phyloP scores from a whole-genome alignment of 2,329 filamentous ascomycete species.

The Diaporthe vaccinii region DNA sequence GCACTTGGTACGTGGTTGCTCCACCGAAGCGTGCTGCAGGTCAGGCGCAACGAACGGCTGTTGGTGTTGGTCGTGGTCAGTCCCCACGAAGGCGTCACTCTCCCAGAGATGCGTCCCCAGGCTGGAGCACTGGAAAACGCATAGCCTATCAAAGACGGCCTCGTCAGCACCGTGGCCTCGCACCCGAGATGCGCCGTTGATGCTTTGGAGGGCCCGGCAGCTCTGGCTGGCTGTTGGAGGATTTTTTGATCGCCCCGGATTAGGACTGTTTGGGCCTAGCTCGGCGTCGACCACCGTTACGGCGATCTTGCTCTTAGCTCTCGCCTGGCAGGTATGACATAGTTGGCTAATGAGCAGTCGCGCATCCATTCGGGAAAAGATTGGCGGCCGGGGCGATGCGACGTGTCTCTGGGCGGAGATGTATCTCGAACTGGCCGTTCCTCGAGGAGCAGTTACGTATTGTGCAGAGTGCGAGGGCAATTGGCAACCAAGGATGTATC shows the following conservation, averaged over 20 bases:
- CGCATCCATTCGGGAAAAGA: constrained; percentile 12
- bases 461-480: neutral
- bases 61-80: constrained; percentile 15
- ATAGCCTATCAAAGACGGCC: constrained; percentile 6
- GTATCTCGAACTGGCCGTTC: constrained; percentile 27
- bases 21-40: constrained; percentile 35
- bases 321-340: constrained; percentile 38
- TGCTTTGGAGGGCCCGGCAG: neutral
- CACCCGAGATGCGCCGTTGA: constrained; percentile 24
- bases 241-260: constrained; percentile 19
- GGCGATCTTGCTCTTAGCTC: constrained; percentile 29
- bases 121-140: neutral
- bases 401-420: constrained; percentile 31
- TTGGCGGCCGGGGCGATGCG: constrained; percentile 23
- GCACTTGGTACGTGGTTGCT: constrained; percentile 39
- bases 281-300: constrained; percentile 7
- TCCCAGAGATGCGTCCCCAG: neutral
- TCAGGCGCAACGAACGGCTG: constrained; percentile 25
- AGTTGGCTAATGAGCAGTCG: constrained; percentile 17
- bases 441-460: constrained; percentile 22
- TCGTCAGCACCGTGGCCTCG: constrained; percentile 14
- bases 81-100: constrained; percentile 1
- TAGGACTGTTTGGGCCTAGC: neutral
- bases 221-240: neutral
- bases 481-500: constrained; percentile 30